Evolutionary conservation across 306 rosid genomes (phyloP), one percentile per base, ranked within the genome.

Genomic region (Psophocarpus tetragonolobus): DNA sequence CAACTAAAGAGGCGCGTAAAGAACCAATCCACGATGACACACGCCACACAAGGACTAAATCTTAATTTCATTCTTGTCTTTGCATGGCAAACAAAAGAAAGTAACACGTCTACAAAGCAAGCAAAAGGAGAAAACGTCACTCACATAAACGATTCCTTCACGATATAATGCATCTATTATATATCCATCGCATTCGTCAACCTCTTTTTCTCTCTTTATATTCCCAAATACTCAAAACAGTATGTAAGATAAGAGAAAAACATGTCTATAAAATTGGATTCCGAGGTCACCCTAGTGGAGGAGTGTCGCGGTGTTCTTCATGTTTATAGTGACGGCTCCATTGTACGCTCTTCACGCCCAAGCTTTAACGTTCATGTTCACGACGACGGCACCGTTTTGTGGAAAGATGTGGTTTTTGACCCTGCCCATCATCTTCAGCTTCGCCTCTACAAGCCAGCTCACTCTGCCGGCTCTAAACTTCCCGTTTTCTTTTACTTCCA

Each of bases 271-370:
- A 20, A 65, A 13, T 39, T 23, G 1, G 48, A 66, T 65, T 53
- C 73, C 33, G 14, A 32, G 9, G 62, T 82, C 38, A 76, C 89
- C 8, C 68, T 86, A 53, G 88, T 90, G 0, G 96, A 92, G 6
- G 89, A 94, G 3, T 91, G 97, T 51, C 91, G 97, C 2, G 97
- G 97, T 0, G 96, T 87, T 33, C 96, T 94, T 67, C 94, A 88
- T 13, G 94, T 91, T 1, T 91, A 88, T 65, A 91, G 89, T 76
- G 96, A 94, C 29, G 96, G 96, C 35, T 84, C 97, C 58, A 81
- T 90, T 6, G 65, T 82, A 30, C 94, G 98, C 35, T 83, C 93
- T 11, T 17, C 87, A 4, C 56, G 74, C 8, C 85, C 96, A 20
- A 81, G 90, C 41, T 91, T 94, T 62, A 77, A 82, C 12, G 86